phyloP scores from a whole-genome alignment of 805 yeast genomes.

The Hanseniaspora nectarophila region DNA sequence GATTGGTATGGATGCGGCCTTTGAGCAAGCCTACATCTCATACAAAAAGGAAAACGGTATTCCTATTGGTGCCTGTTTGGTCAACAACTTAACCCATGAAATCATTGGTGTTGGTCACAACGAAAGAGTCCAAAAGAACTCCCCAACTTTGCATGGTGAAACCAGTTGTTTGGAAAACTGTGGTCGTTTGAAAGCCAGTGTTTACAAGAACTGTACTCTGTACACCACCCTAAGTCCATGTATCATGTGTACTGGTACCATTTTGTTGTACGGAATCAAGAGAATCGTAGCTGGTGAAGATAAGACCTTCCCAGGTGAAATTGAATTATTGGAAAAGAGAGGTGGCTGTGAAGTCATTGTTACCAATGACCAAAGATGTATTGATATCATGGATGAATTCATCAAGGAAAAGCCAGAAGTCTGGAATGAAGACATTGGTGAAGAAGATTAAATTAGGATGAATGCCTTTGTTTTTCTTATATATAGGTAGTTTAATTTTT shows the following conservation, averaged over 20 bases:
- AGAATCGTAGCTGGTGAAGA: conserved; percentile 87
- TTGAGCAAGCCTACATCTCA: conserved; percentile 59
- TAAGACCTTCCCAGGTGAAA: conserved; percentile 71
- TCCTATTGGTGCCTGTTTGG: conserved; percentile 48
- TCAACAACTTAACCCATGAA: conserved; percentile 50
- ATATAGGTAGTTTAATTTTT: too few species aligned
- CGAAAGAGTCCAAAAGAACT: conserved; percentile 70
- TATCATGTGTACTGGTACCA: conserved; percentile 91
- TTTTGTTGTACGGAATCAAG: conserved; percentile 74
- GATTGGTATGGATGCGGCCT: conserved; percentile 56
- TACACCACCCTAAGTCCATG: conserved; percentile 91
- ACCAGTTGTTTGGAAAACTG: conserved; percentile 81
- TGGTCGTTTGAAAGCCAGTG: conserved; percentile 71
- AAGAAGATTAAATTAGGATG: conserved; percentile 16
- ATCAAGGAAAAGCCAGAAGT: conserved; percentile 65
- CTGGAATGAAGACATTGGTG: conserved; percentile 76
- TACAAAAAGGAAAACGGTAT: conserved; percentile 70
- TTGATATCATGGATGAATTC: conserved; percentile 62
- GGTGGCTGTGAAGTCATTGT: conserved; percentile 61
- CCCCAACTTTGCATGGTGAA: conserved; percentile 86
- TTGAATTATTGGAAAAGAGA: conserved; percentile 50
- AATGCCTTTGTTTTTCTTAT: background rate
- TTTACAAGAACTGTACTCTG: conserved; percentile 75
- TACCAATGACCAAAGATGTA: conserved; percentile 48
- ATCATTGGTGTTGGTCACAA: conserved; percentile 85